Conservation (phyloP, 345 rosid species). For the Kandelia obovata region DNA sequence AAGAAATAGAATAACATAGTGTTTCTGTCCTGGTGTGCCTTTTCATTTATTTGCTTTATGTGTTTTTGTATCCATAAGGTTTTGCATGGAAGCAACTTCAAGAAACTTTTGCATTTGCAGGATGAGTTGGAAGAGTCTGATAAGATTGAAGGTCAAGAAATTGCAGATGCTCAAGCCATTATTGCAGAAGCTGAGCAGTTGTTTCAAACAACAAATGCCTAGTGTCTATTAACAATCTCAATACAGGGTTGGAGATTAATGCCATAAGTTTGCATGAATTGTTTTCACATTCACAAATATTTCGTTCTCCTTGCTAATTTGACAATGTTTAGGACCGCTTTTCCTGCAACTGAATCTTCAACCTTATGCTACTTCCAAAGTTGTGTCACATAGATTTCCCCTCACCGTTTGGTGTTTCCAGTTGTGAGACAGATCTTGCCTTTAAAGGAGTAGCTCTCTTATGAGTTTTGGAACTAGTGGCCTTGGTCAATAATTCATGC, state of each 20-base stretch:
- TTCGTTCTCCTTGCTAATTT: background rate
- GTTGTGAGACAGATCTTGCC: background rate
- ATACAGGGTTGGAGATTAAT: conserved; percentile 3
- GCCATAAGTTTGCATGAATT: conserved; percentile 9
- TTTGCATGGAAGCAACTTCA: background rate
- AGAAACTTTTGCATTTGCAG: conserved; percentile 29
- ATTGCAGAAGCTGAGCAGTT: conserved; percentile 53
- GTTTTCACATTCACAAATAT: conserved; percentile 2
- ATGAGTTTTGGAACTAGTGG: background rate
- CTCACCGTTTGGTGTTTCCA: background rate
- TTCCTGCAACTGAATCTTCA: conserved; percentile 1
- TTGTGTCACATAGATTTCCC: background rate
- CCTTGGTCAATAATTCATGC: background rate
- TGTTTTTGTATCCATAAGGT: background rate
- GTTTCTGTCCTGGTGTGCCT: background rate
- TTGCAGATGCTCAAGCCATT: conserved; percentile 65
- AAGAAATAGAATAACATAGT: no score
- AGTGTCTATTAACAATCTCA: conserved; percentile 7
- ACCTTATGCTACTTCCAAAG: conserved; percentile 4
- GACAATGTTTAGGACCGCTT: background rate
- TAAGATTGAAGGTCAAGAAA: conserved; percentile 53
- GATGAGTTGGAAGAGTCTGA: conserved; percentile 57
- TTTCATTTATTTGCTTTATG: background rate
- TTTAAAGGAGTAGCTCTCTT: no score
- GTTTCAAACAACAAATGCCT: conserved; percentile 54